Percentiles rank a stretch among this genome's conserved stretches.
Evolutionary conservation across 805 yeast species (phyloP).

Genomic region (Saccharomycopsis microspora): DNA sequence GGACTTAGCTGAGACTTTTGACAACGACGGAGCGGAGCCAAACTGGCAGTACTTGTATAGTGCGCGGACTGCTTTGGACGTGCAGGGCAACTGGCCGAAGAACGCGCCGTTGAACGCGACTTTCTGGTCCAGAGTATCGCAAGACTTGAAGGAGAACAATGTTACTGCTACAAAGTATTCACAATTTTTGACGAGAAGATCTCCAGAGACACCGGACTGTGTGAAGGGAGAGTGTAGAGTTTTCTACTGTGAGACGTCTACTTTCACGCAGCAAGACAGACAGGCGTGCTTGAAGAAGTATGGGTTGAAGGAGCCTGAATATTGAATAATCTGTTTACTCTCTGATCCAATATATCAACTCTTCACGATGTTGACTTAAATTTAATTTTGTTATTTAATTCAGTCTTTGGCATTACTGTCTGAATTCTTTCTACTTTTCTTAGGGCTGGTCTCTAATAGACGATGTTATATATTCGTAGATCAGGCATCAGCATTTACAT

Average conservation of each 20-base stretch:
- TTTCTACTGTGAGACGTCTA: conserved; percentile 31
- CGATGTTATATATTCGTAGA: too few relatives aligned
- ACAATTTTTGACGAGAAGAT: conserved; percentile 37
- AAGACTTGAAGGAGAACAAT: conserved; percentile 30
- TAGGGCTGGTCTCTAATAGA: too few relatives aligned
- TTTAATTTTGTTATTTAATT: too few relatives aligned
- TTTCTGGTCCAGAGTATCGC: conserved; percentile 53
- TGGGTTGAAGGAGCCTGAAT: too few relatives aligned
- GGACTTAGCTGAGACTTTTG: conserved; percentile 45
- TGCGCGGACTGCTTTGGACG: conserved; percentile 46
- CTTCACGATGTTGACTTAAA: too few relatives aligned
- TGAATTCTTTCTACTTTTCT: too few relatives aligned
- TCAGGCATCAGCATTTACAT: too few relatives aligned
- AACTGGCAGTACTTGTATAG: conserved; percentile 54
- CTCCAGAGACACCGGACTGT: conserved; percentile 46
- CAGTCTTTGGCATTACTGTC: too few relatives aligned
- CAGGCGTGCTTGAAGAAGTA: too few relatives aligned
- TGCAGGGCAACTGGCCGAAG: conserved; percentile 43
- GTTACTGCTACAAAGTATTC: conserved; percentile 38
- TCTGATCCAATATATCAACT: too few relatives aligned
- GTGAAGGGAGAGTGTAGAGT: conserved; percentile 24
- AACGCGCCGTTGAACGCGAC: conserved; percentile 52
- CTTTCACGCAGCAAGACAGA: conserved; percentile 25
- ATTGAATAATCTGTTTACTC: too few relatives aligned
- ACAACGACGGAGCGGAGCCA: conserved; percentile 43